Evolutionary conservation across 1,284 basidiomycete genomes (phyloP).

Genomic region (Cutaneotrichosporon cutaneum): DNA sequence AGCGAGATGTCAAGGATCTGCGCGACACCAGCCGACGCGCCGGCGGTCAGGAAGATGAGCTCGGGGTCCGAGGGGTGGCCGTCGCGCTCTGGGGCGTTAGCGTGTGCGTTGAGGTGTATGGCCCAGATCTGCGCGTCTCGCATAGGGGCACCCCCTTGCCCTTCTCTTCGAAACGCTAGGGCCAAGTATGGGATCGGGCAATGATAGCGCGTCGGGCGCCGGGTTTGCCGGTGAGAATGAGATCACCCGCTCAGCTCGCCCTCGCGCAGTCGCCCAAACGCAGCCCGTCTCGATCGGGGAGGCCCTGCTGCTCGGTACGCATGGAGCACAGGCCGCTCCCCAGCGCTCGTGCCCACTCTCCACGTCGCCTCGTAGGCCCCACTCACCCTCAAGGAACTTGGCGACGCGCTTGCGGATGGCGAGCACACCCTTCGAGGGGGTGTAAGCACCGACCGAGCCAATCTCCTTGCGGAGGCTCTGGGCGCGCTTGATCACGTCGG

Average conservation of each 20-base stretch:
- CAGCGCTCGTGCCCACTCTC: background rate
- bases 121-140: background rate
- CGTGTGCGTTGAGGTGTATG: background rate
- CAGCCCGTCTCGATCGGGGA: background rate
- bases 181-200: background rate
- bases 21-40: constrained; percentile 88
- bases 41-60: constrained; percentile 89
- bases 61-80: constrained; percentile 79
- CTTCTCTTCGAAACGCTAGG: background rate
- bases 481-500: constrained; percentile 81
- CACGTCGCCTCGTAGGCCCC: no score
- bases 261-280: background rate
- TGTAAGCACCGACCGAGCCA: constrained; percentile 93
- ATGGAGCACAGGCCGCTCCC: background rate
- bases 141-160: background rate
- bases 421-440: constrained; percentile 89
- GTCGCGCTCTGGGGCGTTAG: constrained; percentile 67
- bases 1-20: constrained; percentile 64
- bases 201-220: background rate
- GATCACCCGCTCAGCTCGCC: background rate
- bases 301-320: background rate
- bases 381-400: constrained; percentile 78
- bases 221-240: background rate
- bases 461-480: constrained; percentile 78
- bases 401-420: constrained; percentile 86